phyloP scores from a whole-genome alignment of 2,329 filamentous ascomycete species.

The Trichoderma sp. region DNA sequence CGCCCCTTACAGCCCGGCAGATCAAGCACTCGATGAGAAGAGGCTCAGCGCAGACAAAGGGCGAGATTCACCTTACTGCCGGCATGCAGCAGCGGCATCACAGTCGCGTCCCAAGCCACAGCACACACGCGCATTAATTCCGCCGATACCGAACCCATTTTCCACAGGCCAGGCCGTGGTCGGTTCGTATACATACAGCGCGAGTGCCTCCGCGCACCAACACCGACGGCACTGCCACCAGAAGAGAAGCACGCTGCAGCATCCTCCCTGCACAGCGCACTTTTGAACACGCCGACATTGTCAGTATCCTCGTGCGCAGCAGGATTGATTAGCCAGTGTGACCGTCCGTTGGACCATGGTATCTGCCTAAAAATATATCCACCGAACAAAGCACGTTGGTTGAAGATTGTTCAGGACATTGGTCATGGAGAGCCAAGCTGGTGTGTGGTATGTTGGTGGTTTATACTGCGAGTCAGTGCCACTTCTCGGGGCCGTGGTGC shows the following conservation, averaged over 20 bases:
- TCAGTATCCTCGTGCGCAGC: background rate
- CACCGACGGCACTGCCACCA: background rate
- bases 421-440: background rate
- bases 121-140: constrained; percentile 7
- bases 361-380: constrained; percentile 21
- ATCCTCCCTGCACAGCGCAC: background rate
- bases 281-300: background rate
- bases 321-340: background rate
- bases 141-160: constrained; percentile 1
- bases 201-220: background rate
- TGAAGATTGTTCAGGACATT: background rate
- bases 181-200: constrained; percentile 6
- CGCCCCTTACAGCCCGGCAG: constrained; percentile 22
- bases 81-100: constrained; percentile 22
- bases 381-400: constrained; percentile 10
- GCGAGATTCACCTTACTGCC: constrained; percentile 8
- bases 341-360: constrained; percentile 1
- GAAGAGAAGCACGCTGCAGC: background rate
- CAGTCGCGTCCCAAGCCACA: background rate
- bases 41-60: constrained; percentile 13
- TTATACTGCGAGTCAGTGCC: background rate
- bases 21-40: constrained; percentile 20
- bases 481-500: constrained; percentile 1
- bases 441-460: constrained; percentile 18
- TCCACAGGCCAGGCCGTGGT: background rate